Evolutionary conservation across 495 filamentous ascomycete genomes (phyloP).

Genomic region (Tuber borchii): DNA sequence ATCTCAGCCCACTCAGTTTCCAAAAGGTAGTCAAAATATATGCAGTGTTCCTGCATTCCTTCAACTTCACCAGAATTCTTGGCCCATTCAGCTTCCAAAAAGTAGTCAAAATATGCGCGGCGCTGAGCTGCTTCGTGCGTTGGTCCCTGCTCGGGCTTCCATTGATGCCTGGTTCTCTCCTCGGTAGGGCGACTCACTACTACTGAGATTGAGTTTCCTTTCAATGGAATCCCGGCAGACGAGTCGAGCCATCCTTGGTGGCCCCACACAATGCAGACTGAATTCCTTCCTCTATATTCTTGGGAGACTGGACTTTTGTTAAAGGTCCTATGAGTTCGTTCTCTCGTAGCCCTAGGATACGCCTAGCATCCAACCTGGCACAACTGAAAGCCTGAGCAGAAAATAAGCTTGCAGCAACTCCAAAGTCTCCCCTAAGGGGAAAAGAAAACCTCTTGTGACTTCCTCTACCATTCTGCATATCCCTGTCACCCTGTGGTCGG

Average conservation of each 20-base stretch:
- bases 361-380: too few relatives aligned
- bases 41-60: too few relatives aligned
- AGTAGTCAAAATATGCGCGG: background rate
- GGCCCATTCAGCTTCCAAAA: background rate
- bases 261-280: too few relatives aligned
- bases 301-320: too few relatives aligned
- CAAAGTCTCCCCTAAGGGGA: background rate
- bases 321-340: too few relatives aligned
- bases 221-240: conserved; percentile 9
- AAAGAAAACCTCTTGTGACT: conserved; percentile 16
- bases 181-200: background rate
- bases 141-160: background rate
- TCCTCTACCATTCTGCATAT: conserved; percentile 4
- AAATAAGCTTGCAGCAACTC: background rate
- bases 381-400: too few relatives aligned
- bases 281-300: too few relatives aligned
- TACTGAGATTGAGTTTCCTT: background rate
- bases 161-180: background rate
- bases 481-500: background rate
- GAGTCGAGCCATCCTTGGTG: background rate
- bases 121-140: background rate
- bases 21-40: too few relatives aligned
- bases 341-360: too few relatives aligned
- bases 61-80: background rate
- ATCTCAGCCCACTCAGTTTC: too few relatives aligned